phyloP scores from a whole-genome alignment of 2,329 filamentous ascomycete species.

The Aspergillus amoenus region DNA sequence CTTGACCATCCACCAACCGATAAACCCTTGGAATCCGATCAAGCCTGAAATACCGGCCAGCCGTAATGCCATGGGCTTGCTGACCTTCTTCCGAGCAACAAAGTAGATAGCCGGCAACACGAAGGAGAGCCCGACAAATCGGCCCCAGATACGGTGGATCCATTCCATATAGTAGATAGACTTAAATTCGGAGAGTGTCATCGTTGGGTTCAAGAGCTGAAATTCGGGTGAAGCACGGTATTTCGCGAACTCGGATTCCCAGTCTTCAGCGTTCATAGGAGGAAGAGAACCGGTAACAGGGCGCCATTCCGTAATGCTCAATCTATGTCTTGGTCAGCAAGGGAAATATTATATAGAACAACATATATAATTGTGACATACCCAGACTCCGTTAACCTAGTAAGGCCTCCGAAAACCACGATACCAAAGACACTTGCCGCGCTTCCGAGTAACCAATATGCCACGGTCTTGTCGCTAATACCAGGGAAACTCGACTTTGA shows the following conservation, averaged over 20 bases:
- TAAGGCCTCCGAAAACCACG: conserved; percentile 91
- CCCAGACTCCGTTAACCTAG: conserved; percentile 93
- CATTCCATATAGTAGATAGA: conserved; percentile 99
- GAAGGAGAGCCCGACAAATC: conserved; percentile 86
- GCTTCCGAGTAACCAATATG: conserved; percentile 89
- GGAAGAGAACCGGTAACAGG: conserved; percentile 91
- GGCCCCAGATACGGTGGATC: conserved; percentile 91
- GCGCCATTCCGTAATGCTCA: conserved; percentile 98
- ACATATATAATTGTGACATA: conserved; percentile 35
- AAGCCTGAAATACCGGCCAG: conserved; percentile 80
- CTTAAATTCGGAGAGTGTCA: conserved; percentile 93
- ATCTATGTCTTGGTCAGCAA: conserved; percentile 49
- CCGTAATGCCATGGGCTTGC: conserved; percentile 71
- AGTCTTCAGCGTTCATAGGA: conserved; percentile 74
- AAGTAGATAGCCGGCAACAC: conserved; percentile 87
- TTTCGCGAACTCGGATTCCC: conserved; percentile 90
- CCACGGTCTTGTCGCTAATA: conserved; percentile 72
- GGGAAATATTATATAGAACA: neutral
- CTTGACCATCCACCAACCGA: conserved; percentile 99
- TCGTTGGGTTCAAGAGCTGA: conserved; percentile 84
- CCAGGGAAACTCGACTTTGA: conserved; percentile 52
- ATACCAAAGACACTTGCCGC: conserved; percentile 95
- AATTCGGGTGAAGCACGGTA: conserved; percentile 94
- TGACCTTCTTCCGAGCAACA: conserved; percentile 74
- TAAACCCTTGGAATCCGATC: conserved; percentile 91